These are phyloP conservation scores for Epicoccum sorghinum DNA, from an alignment of 2,329 filamentous ascomycete genomes.

Conservation along the genomic window DNA sequence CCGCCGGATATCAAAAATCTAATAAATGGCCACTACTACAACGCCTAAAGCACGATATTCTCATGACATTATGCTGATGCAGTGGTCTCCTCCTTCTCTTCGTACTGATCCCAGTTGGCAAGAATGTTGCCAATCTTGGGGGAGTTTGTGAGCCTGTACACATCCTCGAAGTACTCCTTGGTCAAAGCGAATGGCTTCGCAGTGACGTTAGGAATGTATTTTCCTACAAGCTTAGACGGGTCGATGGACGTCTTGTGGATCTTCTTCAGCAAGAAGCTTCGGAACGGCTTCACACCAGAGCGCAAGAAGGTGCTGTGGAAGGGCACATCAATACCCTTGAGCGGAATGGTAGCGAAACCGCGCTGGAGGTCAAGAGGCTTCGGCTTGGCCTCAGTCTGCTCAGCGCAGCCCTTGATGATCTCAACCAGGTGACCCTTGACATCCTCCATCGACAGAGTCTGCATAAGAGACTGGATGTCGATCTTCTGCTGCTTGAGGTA, in stretches of 20 bases:
- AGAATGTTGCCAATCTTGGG: slow-evolving; percentile 77
- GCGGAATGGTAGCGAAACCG: slow-evolving; percentile 94
- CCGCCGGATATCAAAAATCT: slow-evolving; percentile 25
- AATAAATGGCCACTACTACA: slow-evolving; percentile 12
- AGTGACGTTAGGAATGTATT: slow-evolving; percentile 99
- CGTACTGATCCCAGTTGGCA: slow-evolving; percentile 71
- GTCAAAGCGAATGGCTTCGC: slow-evolving; percentile 93
- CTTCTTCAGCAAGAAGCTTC: slow-evolving; percentile 98
- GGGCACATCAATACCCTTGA: slow-evolving; percentile 96
- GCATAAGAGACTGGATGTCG: slow-evolving; percentile 91
- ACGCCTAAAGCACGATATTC: slow-evolving; percentile 17
- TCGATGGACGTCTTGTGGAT: slow-evolving; percentile 99
- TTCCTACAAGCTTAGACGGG: slow-evolving; percentile 92
- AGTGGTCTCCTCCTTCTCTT: slow-evolving; percentile 46
- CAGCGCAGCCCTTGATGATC: slow-evolving; percentile 88
- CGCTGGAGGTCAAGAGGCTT: slow-evolving; percentile 87
- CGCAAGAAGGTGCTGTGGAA: slow-evolving; percentile 99
- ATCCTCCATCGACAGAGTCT: slow-evolving; percentile 83
- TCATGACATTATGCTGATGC: slow-evolving; percentile 22
- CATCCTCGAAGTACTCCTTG: slow-evolving; percentile 99
- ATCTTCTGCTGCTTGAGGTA: slow-evolving; percentile 97
- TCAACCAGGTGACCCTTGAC: slow-evolving; percentile 87
- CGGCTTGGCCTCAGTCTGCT: slow-evolving; percentile 87
- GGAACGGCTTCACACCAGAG: slow-evolving; percentile 98
- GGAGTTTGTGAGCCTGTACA: slow-evolving; percentile 89